Base-by-base conservation (phyloP, 83 land plant species). In the Picea abies region DNA sequence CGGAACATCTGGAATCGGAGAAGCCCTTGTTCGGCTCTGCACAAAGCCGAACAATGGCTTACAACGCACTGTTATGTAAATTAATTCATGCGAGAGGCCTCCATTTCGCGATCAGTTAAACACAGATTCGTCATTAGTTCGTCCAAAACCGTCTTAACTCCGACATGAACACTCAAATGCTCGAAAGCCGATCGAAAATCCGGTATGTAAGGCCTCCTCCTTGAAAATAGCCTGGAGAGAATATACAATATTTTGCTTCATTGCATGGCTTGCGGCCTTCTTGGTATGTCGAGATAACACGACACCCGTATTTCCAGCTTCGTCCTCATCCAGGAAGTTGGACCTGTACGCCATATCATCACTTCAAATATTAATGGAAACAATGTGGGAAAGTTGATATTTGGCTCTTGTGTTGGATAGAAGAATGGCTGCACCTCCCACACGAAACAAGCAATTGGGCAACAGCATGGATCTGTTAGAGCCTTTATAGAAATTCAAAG, bases 361-460 rank as follows among this genome's bases (percentile, higher is more conserved):
- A 22, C 76, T 71, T 26, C 0, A 79, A 16, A 7, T 61, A 20
- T 80, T 22, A 9, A 32, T 37, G 0, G 76, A 15, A 26, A 80
- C 22, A 23, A 17, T 26, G 80, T 32, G 79, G 41, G 58, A 52
- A 52, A 52, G 15, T 11, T 49, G 56, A 84, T 84, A 92, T 83
- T 90, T 92, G 56, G 94, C 86, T 0, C 91, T 86, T 12, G 83
- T 16, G 92, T 90, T 92, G 23, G 91, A 86, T n/a, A 92, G 88
- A 1, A 92, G 88, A 22, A 88, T 63, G 22, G 91, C 94, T 25
- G 92, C 90, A 64, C 86, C 83, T 63, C 94, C 94, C 87, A 90
- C 86, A 11, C 94, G 85, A 87, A 92, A 92, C 73, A 92, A 88
- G 83, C 92, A 90, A 80, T 92, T 92, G 63, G 92, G 89, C 37